Base-by-base conservation (phyloP, 2,329 filamentous ascomycete genomes). In the Neonectria faginata region DNA sequence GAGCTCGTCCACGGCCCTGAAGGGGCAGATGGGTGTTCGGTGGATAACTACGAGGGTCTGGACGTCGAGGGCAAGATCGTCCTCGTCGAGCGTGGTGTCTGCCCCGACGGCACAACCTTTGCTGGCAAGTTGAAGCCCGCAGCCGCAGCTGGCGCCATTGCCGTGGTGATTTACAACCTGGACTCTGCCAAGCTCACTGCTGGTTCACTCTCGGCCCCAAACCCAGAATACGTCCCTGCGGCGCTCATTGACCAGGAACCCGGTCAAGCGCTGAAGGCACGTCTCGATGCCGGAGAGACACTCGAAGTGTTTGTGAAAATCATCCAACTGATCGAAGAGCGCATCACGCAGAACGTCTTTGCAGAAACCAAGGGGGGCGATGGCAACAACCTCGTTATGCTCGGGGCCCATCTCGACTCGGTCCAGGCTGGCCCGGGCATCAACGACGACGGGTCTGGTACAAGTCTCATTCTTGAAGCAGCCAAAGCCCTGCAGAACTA, bases 391-490 rank as follows among this genome's bases (percentile, higher is more conserved):
- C 75, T 82, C 0, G 73, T 83, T 36, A 75, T 81, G 68, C 72
- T 83, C 0, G 81, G 81, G 20, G 81, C 80, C 0, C 82, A 83
- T 64, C 76, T 81, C 1, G 81, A 83, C 72, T 79, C 77, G 0
- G 82, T 83, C 2, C 77, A 80, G 31, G 79, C 78, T 10, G 82
- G 82, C 0, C 78, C 82, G 0, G 82, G 82, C 2, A 80, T 84
- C 64, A 84, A 84, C 53, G 82, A 84, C 50, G 81, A 84, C 56
- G 82, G 82, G 5, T 82, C 79, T 0, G 82, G 82, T 12, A 77
- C 77, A 0, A 75, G 80, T 0, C 76, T 80, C 0, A 72, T 82
- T 25, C 73, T 84, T 1, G 80, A 83, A 57, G 71, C 82, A 8
- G 80, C 80, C 57, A 78, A 77, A 6, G 79, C 73, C 16, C 76